Evolutionary conservation across 306 rosid species (phyloP).

Genomic region (Amphicarpaea edgeworthii): DNA sequence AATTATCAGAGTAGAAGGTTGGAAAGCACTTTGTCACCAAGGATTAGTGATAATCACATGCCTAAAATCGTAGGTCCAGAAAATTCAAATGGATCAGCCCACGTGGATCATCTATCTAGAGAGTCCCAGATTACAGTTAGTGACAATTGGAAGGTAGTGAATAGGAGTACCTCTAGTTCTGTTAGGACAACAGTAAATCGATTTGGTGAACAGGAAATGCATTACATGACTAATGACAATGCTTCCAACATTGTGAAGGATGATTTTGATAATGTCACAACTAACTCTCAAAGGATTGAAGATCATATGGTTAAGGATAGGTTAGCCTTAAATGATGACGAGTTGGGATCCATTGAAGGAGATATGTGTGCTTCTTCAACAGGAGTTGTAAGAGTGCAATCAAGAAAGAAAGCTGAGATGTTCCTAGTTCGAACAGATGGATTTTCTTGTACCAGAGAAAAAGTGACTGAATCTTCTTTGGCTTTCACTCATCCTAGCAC

Average conservation of each 20-base stretch:
- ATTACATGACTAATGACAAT: slow-evolving; percentile 37
- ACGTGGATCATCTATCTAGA: slow-evolving; percentile 48
- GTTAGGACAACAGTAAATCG: slow-evolving; percentile 55
- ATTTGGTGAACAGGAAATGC: slow-evolving; percentile 48
- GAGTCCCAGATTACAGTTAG: slow-evolving; percentile 49
- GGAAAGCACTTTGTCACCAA: slow-evolving; percentile 54
- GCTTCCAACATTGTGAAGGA: slow-evolving; percentile 46
- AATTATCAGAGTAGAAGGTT: slow-evolving; percentile 57
- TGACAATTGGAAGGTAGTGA: slow-evolving; percentile 49
- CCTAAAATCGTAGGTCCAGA: slow-evolving; percentile 50
- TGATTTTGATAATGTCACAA: slow-evolving; percentile 38
- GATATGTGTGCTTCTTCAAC: slow-evolving; percentile 98
- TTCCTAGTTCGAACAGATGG: slow-evolving; percentile 98
- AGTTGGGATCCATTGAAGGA: slow-evolving; percentile 66
- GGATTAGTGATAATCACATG: slow-evolving; percentile 45
- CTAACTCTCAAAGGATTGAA: slow-evolving; percentile 52
- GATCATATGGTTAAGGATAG: slow-evolving; percentile 52
- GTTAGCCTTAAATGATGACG: slow-evolving; percentile 57
- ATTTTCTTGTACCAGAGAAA: slow-evolving; percentile 93
- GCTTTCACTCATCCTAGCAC: slow-evolving; percentile 98
- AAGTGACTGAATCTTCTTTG: slow-evolving; percentile 95
- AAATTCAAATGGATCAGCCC: slow-evolving; percentile 52
- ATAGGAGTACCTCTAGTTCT: slow-evolving; percentile 53
- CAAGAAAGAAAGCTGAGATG: slow-evolving; percentile 99
- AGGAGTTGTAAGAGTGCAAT: slow-evolving; percentile 97